phyloP scores from a whole-genome alignment of 768 basidiomycete genomes.

The Cubamyces sp. region DNA sequence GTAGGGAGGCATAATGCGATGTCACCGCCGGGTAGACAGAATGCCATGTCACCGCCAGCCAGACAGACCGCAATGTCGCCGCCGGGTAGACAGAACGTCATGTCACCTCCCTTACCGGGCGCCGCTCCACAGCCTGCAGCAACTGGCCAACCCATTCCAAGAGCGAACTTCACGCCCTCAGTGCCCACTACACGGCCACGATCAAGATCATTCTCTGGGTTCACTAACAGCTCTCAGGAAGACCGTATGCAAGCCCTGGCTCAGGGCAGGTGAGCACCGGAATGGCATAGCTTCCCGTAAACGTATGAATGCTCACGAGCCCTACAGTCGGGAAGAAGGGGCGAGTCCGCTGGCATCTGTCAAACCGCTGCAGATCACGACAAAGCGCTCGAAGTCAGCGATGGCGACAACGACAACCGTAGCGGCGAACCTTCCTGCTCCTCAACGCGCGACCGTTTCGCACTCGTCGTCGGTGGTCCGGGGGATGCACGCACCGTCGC shows the following conservation, averaged over 20 bases:
- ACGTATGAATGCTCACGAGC: neutral
- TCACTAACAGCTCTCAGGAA: slow-evolving; percentile 44
- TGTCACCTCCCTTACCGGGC: neutral
- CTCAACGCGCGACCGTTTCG: slow-evolving; percentile 35
- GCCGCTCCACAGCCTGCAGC: neutral
- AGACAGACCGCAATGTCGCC: neutral
- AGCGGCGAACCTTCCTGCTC: slow-evolving; percentile 26
- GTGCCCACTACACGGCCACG: slow-evolving; percentile 52
- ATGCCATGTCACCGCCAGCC: neutral
- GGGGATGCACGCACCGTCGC: slow-evolving; percentile 45
- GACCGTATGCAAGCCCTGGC: slow-evolving; percentile 15
- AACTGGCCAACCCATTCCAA: slow-evolving; percentile 40
- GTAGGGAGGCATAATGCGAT: slow-evolving; percentile 13
- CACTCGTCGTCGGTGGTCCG: slow-evolving; percentile 27
- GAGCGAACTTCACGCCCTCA: slow-evolving; percentile 69
- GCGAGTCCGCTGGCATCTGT: slow-evolving; percentile 8
- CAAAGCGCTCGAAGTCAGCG: slow-evolving; percentile 30
- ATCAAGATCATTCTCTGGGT: slow-evolving; percentile 79
- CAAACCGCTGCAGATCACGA: slow-evolving; percentile 24
- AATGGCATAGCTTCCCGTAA: neutral
- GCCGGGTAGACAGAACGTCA: neutral
- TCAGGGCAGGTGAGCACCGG: slow-evolving; percentile 25
- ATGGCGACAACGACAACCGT: slow-evolving; percentile 22
- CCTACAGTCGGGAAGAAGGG: slow-evolving; percentile 8
- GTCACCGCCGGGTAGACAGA: slow-evolving; percentile 1